Percentiles rank a stretch among this genome's conserved stretches.
These are phyloP conservation scores for Aspergillus bertholletiae DNA, from an alignment of 495 filamentous ascomycete species.

Conservation along the genomic window DNA sequence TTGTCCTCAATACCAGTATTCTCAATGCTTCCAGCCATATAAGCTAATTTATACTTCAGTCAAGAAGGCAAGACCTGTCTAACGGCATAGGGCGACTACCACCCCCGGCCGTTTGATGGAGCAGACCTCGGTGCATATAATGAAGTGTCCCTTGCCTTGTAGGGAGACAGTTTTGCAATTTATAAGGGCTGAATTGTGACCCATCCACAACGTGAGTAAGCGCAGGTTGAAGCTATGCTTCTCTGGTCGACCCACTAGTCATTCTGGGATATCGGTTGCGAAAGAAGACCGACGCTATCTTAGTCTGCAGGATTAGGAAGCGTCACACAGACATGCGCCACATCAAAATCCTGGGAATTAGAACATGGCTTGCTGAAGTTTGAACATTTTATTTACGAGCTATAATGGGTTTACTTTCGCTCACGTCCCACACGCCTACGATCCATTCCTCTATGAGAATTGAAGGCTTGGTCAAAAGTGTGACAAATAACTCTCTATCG, in stretches of 20 bases:
- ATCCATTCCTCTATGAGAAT: too few species aligned
- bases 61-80: neutral
- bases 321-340: constrained; percentile 1
- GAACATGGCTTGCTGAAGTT: neutral
- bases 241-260: neutral
- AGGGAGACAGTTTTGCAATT: neutral
- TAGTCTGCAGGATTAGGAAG: neutral
- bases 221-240: neutral
- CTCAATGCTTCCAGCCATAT: too few species aligned
- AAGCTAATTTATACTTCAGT: too few species aligned
- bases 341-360: neutral
- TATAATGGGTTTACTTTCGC: too few species aligned
- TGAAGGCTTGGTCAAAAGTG: constrained; percentile 4
- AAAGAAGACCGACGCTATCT: neutral
- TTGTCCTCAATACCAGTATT: too few species aligned
- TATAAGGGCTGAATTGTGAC: neutral
- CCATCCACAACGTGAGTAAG: neutral
- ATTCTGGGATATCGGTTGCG: neutral
- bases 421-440: too few species aligned
- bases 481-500: constrained; percentile 19
- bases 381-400: too few species aligned
- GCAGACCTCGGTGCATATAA: neutral
- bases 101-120: too few species aligned
- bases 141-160: neutral
- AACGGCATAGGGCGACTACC: neutral